These are phyloP conservation scores for Trichoderma parareesei DNA, from an alignment of 495 filamentous ascomycete genomes.

Conservation along the genomic window DNA sequence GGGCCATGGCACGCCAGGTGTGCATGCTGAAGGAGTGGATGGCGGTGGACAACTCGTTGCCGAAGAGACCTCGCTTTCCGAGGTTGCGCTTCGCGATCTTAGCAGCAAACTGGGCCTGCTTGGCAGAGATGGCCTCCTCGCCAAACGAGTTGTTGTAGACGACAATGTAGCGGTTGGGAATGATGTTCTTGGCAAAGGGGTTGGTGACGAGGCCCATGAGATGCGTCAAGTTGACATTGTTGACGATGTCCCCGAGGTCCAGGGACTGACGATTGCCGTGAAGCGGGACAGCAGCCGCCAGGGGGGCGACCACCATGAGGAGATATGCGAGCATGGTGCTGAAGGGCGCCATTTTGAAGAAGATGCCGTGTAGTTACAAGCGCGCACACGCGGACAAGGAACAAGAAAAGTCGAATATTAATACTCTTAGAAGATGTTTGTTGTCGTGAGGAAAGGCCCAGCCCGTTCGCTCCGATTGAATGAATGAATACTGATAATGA, in stretches of 20 bases:
- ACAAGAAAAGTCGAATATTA: background rate
- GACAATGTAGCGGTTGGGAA: conserved; percentile 42
- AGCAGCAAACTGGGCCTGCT: conserved; percentile 32
- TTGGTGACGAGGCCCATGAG: conserved; percentile 28
- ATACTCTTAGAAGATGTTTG: background rate
- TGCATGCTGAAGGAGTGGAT: conserved; percentile 36
- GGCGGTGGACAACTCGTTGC: conserved; percentile 31
- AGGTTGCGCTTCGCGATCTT: conserved; percentile 42
- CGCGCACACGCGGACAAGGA: background rate
- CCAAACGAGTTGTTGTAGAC: conserved; percentile 40
- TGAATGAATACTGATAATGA: background rate
- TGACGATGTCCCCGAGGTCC: background rate
- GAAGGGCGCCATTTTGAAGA: background rate
- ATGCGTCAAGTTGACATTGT: background rate
- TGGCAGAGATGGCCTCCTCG: conserved; percentile 31
- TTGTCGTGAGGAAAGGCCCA: background rate
- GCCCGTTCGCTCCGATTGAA: background rate
- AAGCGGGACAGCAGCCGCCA: conserved; percentile 3
- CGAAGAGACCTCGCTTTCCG: conserved; percentile 31
- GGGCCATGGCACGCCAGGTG: conserved; percentile 38
- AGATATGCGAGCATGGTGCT: conserved; percentile 1
- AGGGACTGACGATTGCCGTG: background rate
- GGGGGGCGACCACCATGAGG: background rate
- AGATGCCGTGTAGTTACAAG: background rate
- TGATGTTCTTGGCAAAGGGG: conserved; percentile 25